A percentile compares a stretch with the other conserved stretches of the same genome.
Conservation (phyloP, 257 asterid genomes). For the Jacaranda copaia region DNA sequence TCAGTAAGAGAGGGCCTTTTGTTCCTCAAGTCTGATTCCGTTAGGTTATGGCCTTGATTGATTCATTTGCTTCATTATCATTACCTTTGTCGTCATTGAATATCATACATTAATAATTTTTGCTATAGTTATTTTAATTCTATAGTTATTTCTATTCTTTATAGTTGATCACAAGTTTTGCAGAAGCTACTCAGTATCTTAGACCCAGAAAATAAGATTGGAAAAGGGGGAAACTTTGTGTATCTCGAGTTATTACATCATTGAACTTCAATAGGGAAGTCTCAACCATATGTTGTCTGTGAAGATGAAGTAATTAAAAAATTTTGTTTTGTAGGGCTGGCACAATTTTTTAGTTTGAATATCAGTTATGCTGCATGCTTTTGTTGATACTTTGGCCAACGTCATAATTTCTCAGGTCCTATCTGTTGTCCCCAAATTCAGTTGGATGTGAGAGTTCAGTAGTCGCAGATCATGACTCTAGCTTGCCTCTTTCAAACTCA, state of each 20-base stretch:
- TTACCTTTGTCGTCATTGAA: neutral
- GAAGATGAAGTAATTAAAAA: neutral
- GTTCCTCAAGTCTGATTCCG: neutral
- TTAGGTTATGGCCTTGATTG: neutral
- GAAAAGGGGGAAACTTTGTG: neutral
- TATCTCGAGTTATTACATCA: neutral
- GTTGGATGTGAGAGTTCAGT: constrained; percentile 41
- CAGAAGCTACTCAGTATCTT: neutral
- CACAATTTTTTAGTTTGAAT: neutral
- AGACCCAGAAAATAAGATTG: neutral
- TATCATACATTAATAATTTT: neutral
- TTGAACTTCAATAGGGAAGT: neutral
- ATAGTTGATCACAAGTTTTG: constrained; percentile 1
- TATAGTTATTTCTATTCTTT: neutral
- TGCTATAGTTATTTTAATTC: neutral
- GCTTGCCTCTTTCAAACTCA: constrained; percentile 38
- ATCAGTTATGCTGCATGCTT: neutral
- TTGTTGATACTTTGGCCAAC: neutral
- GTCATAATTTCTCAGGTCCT: constrained; percentile 56
- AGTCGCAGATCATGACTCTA: constrained; percentile 29
- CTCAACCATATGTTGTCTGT: neutral
- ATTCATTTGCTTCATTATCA: neutral
- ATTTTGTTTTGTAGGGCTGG: neutral
- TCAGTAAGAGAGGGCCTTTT: neutral
- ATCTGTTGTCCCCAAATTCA: constrained; percentile 47